Percentiles rank a stretch among this genome's conserved stretches.
phyloP scores from a whole-genome alignment of 2,329 filamentous ascomycete genomes.

The Ceratocystis papillata region DNA sequence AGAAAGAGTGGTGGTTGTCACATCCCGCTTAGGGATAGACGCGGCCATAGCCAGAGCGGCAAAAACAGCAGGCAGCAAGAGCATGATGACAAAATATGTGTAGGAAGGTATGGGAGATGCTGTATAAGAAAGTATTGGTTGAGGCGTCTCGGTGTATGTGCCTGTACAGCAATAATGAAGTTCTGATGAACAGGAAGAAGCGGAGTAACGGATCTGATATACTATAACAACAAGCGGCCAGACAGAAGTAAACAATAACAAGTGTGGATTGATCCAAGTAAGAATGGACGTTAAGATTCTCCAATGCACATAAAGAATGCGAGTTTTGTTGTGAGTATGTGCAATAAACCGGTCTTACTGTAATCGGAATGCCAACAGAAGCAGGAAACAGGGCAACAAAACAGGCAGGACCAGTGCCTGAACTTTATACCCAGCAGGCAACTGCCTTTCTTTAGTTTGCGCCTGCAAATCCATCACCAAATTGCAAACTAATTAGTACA shows the following conservation, averaged over 20 bases:
- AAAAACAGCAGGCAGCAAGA: constrained; percentile 13
- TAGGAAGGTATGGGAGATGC: not conserved
- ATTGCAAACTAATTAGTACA: too few species aligned
- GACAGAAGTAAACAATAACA: not conserved
- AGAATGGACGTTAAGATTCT: not conserved
- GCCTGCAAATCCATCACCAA: too few species aligned
- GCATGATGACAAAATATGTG: constrained; percentile 14
- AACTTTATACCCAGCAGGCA: not conserved
- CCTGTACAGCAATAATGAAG: not conserved
- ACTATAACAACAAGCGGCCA: not conserved
- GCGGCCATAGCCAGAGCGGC: constrained; percentile 16
- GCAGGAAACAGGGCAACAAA: not conserved
- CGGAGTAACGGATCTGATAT: not conserved
- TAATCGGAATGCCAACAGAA: not conserved
- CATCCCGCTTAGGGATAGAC: constrained; percentile 27
- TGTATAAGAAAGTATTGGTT: constrained; percentile 5
- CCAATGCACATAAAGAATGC: constrained; percentile 5
- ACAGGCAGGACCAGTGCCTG: not conserved
- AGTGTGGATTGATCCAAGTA: not conserved
- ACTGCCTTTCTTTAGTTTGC: too few species aligned
- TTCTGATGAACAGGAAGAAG: not conserved
- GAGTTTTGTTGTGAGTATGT: not conserved
- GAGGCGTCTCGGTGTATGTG: not conserved
- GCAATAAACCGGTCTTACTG: not conserved
- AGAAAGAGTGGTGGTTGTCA: constrained; percentile 29